Evolutionary conservation across 768 basidiomycete genomes (phyloP).

Genomic region (Favolaschia claudopus): DNA sequence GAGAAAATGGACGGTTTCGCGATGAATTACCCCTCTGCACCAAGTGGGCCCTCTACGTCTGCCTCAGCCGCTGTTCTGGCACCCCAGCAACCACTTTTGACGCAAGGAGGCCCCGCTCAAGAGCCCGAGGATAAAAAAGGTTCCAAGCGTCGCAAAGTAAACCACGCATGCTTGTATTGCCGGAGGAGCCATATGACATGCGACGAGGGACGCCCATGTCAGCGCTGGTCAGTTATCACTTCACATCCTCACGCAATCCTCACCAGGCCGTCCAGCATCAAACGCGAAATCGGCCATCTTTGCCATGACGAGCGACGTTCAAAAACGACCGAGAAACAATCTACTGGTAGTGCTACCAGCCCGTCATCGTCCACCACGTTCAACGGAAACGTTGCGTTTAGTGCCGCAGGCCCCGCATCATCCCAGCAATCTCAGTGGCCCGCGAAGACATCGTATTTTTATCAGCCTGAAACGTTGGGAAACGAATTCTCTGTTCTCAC

Average conservation of each 20-base stretch:
- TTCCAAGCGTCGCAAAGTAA: conserved; percentile 82
- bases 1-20: conserved; percentile 22
- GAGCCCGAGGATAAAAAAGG: conserved; percentile 55
- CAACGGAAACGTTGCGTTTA: conserved; percentile 29
- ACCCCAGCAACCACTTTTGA: neutral
- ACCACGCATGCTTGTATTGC: conserved; percentile 94
- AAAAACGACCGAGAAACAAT: conserved; percentile 56
- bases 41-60: conserved; percentile 7
- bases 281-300: conserved; percentile 94
- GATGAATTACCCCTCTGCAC: conserved; percentile 8
- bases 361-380: conserved; percentile 34
- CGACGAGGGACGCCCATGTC: conserved; percentile 89
- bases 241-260: neutral
- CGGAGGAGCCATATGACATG: conserved; percentile 93
- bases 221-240: conserved; percentile 77
- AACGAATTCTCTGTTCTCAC: conserved; percentile 86
- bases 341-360: conserved; percentile 23
- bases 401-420: conserved; percentile 24
- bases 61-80: neutral
- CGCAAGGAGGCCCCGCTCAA: conserved; percentile 4
- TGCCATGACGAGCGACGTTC: conserved; percentile 87
- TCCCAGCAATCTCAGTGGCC: conserved; percentile 63
- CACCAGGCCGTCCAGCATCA: conserved; percentile 65
- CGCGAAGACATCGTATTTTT: conserved; percentile 64
- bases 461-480: conserved; percentile 77